Evolutionary conservation across 1,139 yeast species (phyloP), one percentile per base, ranked within the genome.

Genomic region (Blastobotrys serpentis): DNA sequence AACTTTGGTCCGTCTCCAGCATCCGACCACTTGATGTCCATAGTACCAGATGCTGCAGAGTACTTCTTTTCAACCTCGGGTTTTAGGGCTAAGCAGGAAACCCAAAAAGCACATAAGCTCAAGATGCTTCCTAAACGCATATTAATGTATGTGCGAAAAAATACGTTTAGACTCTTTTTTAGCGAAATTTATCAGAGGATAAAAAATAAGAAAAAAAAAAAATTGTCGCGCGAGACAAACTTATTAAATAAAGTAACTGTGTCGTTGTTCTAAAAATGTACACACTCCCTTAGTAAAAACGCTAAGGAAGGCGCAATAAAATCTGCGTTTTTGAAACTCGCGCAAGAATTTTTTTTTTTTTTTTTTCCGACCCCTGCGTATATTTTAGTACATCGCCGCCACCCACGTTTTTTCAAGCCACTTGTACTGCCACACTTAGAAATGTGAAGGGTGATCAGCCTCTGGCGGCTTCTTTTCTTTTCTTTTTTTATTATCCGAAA

Each of bases 1-100:
- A 84, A 62, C 0, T 73, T 55, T 1, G 86, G 87, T 3, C 59
- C 58, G 13, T 70, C 65, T 22, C 73, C 76, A 46, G 73, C 72
- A 56, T 86, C 92, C 4, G 68, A 65, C 95, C 96, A 89, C 29
- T 68, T 56, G 34, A 90, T 55, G 0, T 70, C 63, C 36, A 90
- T 64, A 0, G 70, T 47, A n/a, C n/a, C n/a, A 7, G 74, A 82
- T 3, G 78, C 74, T 2, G 78, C 87, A 0, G 77, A 62, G 60
- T 59, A 82, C 1, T 78, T 56, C n/a, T 69, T 63, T 3, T 82
- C 84, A 2, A 67, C 92, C 2, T 73, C 57, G 5, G 40, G 40
- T 25, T 36, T 19, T 11, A 36, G 25, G 40, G 25, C 19, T 19
- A 14, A 18, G 22, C 40, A 13, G 25, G 13, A n/a, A 14, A 6